Evolutionary conservation across 2,329 filamentous ascomycete species (phyloP).

Genomic region (Alternaria triticina): DNA sequence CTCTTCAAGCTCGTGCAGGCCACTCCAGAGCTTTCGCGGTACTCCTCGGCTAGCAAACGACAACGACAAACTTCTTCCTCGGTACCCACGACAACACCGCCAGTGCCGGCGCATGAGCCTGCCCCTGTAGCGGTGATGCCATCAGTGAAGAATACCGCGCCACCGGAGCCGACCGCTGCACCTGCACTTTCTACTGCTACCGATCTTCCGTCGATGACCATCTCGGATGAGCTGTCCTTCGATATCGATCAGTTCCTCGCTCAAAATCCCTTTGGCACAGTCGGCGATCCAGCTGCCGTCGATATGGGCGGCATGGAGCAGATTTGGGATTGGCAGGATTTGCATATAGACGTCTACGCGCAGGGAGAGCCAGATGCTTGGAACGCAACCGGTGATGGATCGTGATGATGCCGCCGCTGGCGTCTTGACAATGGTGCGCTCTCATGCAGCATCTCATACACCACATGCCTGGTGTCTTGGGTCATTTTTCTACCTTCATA

Average conservation of each 20-base stretch:
- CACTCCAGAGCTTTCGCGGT: conserved; percentile 28
- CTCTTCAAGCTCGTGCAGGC: conserved; percentile 40
- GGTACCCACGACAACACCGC: not conserved
- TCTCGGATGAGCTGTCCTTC: conserved; percentile 28
- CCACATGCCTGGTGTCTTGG: no score
- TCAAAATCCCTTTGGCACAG: conserved; percentile 31
- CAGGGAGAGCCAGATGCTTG: not conserved
- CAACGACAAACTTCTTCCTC: conserved; percentile 16
- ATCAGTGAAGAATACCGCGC: not conserved
- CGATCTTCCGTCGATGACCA: not conserved
- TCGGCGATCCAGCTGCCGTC: conserved; percentile 10
- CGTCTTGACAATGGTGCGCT: not conserved
- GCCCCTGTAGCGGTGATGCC: not conserved
- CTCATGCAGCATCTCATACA: not conserved
- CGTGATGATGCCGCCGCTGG: not conserved
- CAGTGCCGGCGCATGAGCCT: not conserved
- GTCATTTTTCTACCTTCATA: not conserved
- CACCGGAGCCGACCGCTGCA: not conserved
- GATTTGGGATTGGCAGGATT: conserved; percentile 41
- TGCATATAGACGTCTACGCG: conserved; percentile 30
- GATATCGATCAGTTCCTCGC: conserved; percentile 39
- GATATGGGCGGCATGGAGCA: conserved; percentile 42
- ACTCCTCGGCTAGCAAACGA: conserved; percentile 23
- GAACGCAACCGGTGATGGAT: not conserved
- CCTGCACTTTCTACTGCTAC: not conserved